Evolutionary conservation across 1,284 basidiomycete genomes (phyloP).

Genomic region (Moniliophthora roreri): DNA sequence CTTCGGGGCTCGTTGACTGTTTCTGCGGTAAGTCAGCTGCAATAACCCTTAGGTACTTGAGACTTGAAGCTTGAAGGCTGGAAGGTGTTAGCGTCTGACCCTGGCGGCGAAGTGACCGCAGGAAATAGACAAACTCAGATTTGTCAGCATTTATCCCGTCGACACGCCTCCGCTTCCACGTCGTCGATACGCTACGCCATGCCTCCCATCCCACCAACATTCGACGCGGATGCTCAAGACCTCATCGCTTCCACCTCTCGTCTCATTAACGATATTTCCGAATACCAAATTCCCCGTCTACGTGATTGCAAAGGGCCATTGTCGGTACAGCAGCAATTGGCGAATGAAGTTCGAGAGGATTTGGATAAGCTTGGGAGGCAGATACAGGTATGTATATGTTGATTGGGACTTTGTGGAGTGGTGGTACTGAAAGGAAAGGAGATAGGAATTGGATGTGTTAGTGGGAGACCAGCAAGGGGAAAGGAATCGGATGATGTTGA

Average conservation of each 20-base stretch:
- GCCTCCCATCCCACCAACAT: conserved; percentile 58
- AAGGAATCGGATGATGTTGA: conserved; percentile 50
- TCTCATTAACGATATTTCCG: conserved; percentile 59
- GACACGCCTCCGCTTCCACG: too few relatives aligned
- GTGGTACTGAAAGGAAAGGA: conserved; percentile 22
- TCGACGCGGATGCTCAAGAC: conserved; percentile 49
- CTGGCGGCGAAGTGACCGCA: too few relatives aligned
- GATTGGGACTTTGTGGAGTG: conserved; percentile 8
- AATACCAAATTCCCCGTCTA: conserved; percentile 77
- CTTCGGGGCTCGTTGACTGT: too few relatives aligned
- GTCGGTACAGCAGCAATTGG: conserved; percentile 67
- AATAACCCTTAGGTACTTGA: too few relatives aligned
- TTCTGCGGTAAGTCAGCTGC: too few relatives aligned
- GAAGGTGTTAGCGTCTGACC: too few relatives aligned
- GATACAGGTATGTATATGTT: conserved; percentile 60
- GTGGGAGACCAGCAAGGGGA: conserved; percentile 68
- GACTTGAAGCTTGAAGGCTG: too few relatives aligned
- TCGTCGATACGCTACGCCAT: conserved; percentile 32
- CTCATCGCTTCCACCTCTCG: conserved; percentile 54
- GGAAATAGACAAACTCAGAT: too few relatives aligned
- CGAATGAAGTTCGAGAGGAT: conserved; percentile 76
- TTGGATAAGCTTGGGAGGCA: conserved; percentile 60
- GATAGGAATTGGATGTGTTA: conserved; percentile 65
- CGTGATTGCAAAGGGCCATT: conserved; percentile 65
- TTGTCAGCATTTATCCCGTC: too few relatives aligned